Evolutionary conservation across 2,329 filamentous ascomycete genomes (phyloP).

Genomic region (Fusarium newnesense): DNA sequence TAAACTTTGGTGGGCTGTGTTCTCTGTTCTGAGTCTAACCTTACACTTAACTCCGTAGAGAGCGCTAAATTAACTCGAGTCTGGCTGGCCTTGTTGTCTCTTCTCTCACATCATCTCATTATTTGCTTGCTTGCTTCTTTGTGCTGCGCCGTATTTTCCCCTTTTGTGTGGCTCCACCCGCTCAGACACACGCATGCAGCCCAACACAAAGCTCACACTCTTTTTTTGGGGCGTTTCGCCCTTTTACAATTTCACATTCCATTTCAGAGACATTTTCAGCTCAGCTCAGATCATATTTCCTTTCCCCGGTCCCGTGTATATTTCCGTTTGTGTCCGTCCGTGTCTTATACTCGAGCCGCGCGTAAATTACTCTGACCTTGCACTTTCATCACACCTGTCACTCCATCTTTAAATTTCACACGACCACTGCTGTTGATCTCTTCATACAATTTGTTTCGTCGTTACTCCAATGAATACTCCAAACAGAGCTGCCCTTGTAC

Average conservation of each 20-base stretch:
- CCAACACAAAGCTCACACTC: not conserved
- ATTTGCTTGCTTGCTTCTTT: not conserved
- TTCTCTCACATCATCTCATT: conserved; percentile 10
- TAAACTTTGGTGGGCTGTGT: not conserved
- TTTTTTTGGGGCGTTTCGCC: conserved; percentile 12
- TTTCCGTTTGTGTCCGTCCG: not conserved
- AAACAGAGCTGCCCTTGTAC: conserved; percentile 4
- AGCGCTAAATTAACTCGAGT: not conserved
- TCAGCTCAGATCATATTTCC: not conserved
- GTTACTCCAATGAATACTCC: conserved; percentile 18
- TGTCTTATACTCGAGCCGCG: not conserved
- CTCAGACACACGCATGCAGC: not conserved
- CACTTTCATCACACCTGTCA: not conserved
- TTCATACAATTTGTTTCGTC: not conserved
- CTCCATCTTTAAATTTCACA: not conserved
- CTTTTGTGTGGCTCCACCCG: conserved; percentile 14
- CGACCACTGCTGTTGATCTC: not conserved
- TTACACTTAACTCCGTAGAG: not conserved
- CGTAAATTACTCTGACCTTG: not conserved
- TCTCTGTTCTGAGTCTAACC: not conserved
- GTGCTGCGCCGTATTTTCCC: conserved; percentile 9
- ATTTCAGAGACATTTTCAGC: not conserved
- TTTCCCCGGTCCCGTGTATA: not conserved
- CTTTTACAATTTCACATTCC: conserved; percentile 16
- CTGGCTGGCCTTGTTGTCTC: conserved; percentile 29